phyloP scores from a whole-genome alignment of 768 basidiomycete species.

The Dioszegia aurantiaca region DNA sequence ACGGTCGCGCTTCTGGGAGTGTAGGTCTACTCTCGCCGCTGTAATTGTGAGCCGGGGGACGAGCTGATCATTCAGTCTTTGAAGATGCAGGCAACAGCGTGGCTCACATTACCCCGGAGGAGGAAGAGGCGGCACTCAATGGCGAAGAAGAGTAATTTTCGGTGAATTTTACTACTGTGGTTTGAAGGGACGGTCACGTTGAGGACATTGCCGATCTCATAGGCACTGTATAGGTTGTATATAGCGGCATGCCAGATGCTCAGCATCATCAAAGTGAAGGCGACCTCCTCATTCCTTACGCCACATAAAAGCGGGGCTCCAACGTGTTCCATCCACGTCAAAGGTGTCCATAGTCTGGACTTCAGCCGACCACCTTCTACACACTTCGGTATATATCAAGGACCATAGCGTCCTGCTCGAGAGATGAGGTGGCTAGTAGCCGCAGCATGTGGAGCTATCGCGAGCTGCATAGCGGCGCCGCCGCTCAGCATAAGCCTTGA shows the following conservation, averaged over 20 bases:
- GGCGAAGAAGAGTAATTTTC: conserved; percentile 23
- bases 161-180: too few relatives aligned
- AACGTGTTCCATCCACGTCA: not conserved
- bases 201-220: not conserved
- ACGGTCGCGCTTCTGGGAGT: conserved; percentile 49
- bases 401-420: not conserved
- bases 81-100: conserved; percentile 37
- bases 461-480: conserved; percentile 48
- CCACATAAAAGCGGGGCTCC: not conserved
- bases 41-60: too few relatives aligned
- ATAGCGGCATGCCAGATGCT: too few relatives aligned
- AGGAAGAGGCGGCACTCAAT: conserved; percentile 44
- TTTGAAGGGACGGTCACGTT: not conserved
- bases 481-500: conserved; percentile 63
- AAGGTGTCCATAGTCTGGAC: too few relatives aligned
- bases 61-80: conserved; percentile 30
- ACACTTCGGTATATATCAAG: too few relatives aligned
- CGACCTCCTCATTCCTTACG: not conserved
- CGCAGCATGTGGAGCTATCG: not conserved
- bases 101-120: conserved; percentile 37
- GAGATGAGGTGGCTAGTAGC: conserved; percentile 9
- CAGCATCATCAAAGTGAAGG: too few relatives aligned
- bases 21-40: too few relatives aligned
- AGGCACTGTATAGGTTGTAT: not conserved
- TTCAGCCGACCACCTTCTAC: conserved; percentile 2